These are phyloP conservation scores for Chlorella sp. DNA, from an alignment of 139 green algal genomes.

Conservation along the genomic window DNA sequence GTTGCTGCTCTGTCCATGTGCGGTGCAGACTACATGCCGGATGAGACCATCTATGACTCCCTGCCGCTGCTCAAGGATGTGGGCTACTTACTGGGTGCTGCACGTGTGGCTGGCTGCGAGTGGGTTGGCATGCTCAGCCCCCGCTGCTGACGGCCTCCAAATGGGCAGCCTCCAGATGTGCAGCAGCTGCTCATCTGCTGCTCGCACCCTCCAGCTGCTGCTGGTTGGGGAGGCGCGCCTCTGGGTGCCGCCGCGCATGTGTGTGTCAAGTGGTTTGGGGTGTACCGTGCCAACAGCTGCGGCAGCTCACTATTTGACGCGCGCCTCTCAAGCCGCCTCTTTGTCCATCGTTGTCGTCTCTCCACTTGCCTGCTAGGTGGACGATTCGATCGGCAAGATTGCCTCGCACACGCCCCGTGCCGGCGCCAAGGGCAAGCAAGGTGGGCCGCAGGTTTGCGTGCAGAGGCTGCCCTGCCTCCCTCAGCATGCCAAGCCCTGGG, in stretches of 20 bases:
- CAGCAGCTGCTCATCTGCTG: not conserved
- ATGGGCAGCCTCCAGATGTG: too few relatives aligned
- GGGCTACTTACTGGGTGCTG: not conserved
- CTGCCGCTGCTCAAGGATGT: constrained; percentile 14
- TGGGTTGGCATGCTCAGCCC: not conserved
- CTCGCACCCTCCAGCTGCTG: not conserved
- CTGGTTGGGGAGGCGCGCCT: too few relatives aligned
- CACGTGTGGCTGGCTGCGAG: not conserved
- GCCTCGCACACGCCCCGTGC: constrained; percentile 21
- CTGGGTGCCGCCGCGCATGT: too few relatives aligned
- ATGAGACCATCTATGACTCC: constrained; percentile 16
- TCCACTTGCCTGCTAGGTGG: constrained; percentile 7
- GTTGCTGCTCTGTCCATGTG: not conserved
- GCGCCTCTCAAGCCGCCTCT: not conserved
- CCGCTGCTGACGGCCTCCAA: not conserved
- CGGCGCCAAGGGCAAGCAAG: constrained; percentile 4
- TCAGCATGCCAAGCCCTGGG: too few relatives aligned
- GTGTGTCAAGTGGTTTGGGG: too few relatives aligned
- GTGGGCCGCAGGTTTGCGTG: not conserved
- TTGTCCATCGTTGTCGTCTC: not conserved
- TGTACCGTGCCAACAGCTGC: not conserved
- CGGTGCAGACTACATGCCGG: constrained; percentile 2
- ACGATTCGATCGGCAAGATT: constrained; percentile 44
- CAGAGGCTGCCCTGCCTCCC: too few relatives aligned
- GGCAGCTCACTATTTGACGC: not conserved